Conservation (phyloP, 2,329 filamentous ascomycete genomes). For the Huntiella decipiens region DNA sequence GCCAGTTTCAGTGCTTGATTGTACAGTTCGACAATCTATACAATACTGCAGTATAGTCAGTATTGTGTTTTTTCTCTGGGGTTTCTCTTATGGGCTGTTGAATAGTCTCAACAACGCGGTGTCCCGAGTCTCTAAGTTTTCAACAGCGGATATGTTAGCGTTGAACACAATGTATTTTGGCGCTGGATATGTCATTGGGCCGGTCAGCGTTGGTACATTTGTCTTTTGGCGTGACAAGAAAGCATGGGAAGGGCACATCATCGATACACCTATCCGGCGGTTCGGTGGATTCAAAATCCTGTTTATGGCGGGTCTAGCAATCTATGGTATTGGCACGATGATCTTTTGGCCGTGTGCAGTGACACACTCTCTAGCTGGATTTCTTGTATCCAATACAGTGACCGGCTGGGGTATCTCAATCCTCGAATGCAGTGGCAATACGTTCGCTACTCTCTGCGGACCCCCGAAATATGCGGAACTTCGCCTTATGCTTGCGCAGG, state of each 20-base stretch:
- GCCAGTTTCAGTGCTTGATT: slow-evolving; percentile 52
- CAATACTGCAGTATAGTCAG: slow-evolving; percentile 59
- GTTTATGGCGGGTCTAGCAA: slow-evolving; percentile 56
- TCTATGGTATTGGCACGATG: slow-evolving; percentile 60
- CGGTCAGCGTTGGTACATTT: slow-evolving; percentile 49
- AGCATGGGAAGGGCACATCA: slow-evolving; percentile 23
- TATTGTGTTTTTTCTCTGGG: slow-evolving; percentile 74
- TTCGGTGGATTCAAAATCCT: slow-evolving; percentile 58
- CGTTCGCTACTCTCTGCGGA: slow-evolving; percentile 53
- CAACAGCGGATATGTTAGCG: slow-evolving; percentile 41
- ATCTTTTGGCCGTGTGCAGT: slow-evolving; percentile 74
- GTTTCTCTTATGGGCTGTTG: slow-evolving; percentile 72
- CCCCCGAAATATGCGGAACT: slow-evolving; percentile 55
- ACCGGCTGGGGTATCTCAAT: slow-evolving; percentile 60
- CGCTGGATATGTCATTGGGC: slow-evolving; percentile 50
- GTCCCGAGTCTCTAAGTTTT: slow-evolving; percentile 41
- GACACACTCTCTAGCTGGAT: slow-evolving; percentile 55
- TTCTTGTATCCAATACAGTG: slow-evolving; percentile 55
- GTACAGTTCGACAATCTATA: slow-evolving; percentile 43
- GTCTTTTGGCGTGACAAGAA: slow-evolving; percentile 50
- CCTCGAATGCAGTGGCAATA: slow-evolving; percentile 65
- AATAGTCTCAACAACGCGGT: slow-evolving; percentile 63
- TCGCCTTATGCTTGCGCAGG: slow-evolving; percentile 57
- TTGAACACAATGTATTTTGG: slow-evolving; percentile 54
- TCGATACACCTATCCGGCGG: slow-evolving; percentile 21